Evolutionary conservation across 257 asterid species (phyloP).

Genomic region (Solanum medicagineum): DNA sequence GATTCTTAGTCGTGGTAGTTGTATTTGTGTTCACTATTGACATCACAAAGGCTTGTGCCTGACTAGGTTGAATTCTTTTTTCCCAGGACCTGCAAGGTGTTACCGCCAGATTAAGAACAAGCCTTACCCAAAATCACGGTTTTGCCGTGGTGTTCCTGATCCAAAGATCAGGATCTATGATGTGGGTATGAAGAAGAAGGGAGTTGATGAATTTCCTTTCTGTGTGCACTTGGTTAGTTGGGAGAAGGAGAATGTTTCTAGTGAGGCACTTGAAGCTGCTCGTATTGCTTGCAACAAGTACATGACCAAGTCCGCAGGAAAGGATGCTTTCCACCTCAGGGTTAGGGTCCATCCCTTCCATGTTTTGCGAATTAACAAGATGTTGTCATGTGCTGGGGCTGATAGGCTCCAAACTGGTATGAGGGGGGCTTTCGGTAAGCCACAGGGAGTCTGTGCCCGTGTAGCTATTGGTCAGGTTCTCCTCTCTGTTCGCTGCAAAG

Average conservation of each 20-base stretch:
- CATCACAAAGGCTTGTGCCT: not conserved
- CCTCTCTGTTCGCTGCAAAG: slow-evolving; percentile 12
- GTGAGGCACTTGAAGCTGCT: slow-evolving; percentile 13
- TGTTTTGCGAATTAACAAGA: slow-evolving; percentile 11
- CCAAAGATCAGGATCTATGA: slow-evolving; percentile 13
- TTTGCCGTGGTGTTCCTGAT: slow-evolving; percentile 13
- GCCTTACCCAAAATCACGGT: slow-evolving; percentile 10
- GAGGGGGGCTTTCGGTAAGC: slow-evolving; percentile 14
- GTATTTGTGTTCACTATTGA: not conserved
- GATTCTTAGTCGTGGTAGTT: not conserved
- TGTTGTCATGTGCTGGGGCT: slow-evolving; percentile 15
- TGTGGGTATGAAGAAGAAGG: slow-evolving; percentile 10
- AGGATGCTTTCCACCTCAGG: slow-evolving; percentile 10
- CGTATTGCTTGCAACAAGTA: slow-evolving; percentile 15
- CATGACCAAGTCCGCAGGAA: slow-evolving; percentile 12
- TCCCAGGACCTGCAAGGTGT: slow-evolving; percentile 12
- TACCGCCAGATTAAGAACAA: slow-evolving; percentile 13
- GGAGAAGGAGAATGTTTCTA: slow-evolving; percentile 12
- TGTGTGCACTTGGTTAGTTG: slow-evolving; percentile 13
- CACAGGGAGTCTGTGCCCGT: slow-evolving; percentile 11
- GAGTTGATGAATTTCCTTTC: slow-evolving; percentile 10
- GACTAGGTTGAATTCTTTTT: not conserved
- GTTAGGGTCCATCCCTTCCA: slow-evolving; percentile 14
- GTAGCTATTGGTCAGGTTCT: slow-evolving; percentile 14
- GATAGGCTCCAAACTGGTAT: slow-evolving; percentile 17